Percentiles rank a stretch among this genome's conserved stretches.
Evolutionary conservation across 2,329 filamentous ascomycete genomes (phyloP).

Genomic region (Microthyrium microscopicum): DNA sequence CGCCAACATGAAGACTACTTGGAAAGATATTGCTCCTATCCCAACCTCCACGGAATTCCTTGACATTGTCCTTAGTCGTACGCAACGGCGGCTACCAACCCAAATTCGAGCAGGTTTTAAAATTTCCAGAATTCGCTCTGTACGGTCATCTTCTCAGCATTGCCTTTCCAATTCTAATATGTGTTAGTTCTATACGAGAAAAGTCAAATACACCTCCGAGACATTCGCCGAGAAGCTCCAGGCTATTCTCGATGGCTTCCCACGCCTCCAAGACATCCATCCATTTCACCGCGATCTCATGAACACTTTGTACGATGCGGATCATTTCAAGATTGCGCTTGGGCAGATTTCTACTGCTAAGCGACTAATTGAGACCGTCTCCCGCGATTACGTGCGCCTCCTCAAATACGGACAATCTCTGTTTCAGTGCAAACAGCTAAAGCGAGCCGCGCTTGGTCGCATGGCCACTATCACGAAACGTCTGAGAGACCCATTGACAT

Average conservation of each 20-base stretch:
- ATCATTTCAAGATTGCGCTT: constrained; percentile 81
- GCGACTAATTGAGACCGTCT: constrained; percentile 85
- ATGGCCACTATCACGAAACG: constrained; percentile 97
- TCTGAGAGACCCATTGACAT: constrained; percentile 84
- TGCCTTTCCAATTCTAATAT: not conserved
- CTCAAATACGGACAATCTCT: constrained; percentile 93
- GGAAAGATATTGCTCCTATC: constrained; percentile 71
- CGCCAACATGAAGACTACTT: constrained; percentile 18
- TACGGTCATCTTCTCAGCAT: constrained; percentile 8
- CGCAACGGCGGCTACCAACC: constrained; percentile 81
- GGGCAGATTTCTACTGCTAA: constrained; percentile 93
- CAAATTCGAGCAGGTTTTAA: constrained; percentile 94
- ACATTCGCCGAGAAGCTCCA: constrained; percentile 90
- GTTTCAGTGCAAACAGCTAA: constrained; percentile 98
- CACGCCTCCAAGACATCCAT: constrained; percentile 82
- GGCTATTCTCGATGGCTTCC: constrained; percentile 82
- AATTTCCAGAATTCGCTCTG: constrained; percentile 72
- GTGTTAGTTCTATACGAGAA: constrained; percentile 83
- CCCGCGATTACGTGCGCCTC: constrained; percentile 87
- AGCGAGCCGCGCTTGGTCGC: constrained; percentile 85
- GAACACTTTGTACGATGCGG: constrained; percentile 96
- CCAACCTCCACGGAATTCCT: constrained; percentile 91
- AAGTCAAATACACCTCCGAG: constrained; percentile 96
- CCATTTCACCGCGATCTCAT: constrained; percentile 84
- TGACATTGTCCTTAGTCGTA: constrained; percentile 89